Evolutionary conservation across 441 rosid species (phyloP).

Genomic region (Arabidopsis lyrata): DNA sequence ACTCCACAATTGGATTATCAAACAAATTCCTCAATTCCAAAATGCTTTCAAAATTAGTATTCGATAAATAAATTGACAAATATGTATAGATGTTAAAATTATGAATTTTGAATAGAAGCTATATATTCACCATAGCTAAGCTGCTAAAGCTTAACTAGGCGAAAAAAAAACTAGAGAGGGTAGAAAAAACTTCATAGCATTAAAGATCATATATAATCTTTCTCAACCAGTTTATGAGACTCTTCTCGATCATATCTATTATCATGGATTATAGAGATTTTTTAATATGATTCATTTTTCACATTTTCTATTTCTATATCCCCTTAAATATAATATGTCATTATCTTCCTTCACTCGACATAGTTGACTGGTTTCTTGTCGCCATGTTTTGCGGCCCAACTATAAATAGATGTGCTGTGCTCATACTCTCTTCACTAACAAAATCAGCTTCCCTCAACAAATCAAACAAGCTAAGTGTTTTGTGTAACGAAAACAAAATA

Average conservation of each 20-base stretch:
- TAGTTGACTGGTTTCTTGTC: conserved; percentile 44
- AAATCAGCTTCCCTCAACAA: conserved; percentile 20
- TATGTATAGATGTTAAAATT: neutral
- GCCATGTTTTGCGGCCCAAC: conserved; percentile 21
- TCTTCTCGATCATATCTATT: neutral
- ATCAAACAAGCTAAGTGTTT: conserved; percentile 1
- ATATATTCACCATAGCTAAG: neutral
- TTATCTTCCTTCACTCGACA: conserved; percentile 27
- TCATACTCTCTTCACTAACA: conserved; percentile 26
- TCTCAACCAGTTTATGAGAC: neutral
- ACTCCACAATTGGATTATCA: neutral
- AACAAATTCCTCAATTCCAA: neutral
- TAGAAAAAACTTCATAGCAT: neutral
- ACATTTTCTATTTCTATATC: neutral
- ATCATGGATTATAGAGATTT: neutral
- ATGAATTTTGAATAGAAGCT: neutral
- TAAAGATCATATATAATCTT: neutral
- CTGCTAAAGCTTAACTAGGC: neutral
- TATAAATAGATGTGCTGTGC: conserved; percentile 34
- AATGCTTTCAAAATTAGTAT: neutral
- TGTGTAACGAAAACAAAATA: conserved; percentile 20
- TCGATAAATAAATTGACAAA: neutral
- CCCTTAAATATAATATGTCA: conserved; percentile 20
- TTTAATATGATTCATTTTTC: neutral
- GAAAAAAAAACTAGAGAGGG: neutral